These are phyloP conservation scores for Magnolia sinica DNA, from an alignment of 164 flowering plant genomes.

Conservation along the genomic window DNA sequence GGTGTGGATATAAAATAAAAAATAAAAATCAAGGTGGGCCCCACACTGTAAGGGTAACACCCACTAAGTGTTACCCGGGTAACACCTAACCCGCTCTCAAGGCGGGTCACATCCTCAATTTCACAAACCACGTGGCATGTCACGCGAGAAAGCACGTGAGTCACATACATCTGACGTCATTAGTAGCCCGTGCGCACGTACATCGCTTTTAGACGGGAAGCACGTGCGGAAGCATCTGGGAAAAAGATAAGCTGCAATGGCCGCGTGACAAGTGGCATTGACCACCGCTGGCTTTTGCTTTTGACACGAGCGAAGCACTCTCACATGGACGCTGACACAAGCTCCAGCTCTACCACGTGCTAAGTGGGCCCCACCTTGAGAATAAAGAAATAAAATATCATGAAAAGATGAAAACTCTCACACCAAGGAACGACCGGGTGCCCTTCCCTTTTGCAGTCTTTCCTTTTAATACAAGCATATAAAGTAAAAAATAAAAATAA, in stretches of 20 bases:
- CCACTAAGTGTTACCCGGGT: no score
- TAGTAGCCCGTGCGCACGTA: not conserved
- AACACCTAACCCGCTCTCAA: no score
- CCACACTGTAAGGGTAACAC: no score
- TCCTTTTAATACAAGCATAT: conserved; percentile 40
- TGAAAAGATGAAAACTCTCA: conserved; percentile 14
- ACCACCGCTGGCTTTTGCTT: conserved; percentile 53
- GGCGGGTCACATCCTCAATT: not conserved
- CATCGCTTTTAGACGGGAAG: not conserved
- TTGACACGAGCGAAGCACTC: conserved; percentile 47
- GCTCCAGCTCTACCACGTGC: conserved; percentile 51
- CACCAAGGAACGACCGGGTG: conserved; percentile 43
- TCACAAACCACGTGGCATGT: conserved; percentile 28
- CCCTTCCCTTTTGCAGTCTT: conserved; percentile 34
- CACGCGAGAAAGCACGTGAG: conserved; percentile 3
- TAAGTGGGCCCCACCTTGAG: conserved; percentile 26
- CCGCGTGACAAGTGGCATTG: conserved; percentile 39
- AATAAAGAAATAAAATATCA: conserved; percentile 1
- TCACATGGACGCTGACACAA: conserved; percentile 66
- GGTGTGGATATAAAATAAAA: no score
- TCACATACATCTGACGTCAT: not conserved
- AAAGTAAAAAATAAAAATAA: not conserved
- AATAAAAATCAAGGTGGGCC: no score
- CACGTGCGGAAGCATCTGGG: conserved; percentile 22
- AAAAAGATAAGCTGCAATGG: conserved; percentile 4